phyloP scores from a whole-genome alignment of 2,329 filamentous ascomycete species.

The Ophiostoma perfectum region DNA sequence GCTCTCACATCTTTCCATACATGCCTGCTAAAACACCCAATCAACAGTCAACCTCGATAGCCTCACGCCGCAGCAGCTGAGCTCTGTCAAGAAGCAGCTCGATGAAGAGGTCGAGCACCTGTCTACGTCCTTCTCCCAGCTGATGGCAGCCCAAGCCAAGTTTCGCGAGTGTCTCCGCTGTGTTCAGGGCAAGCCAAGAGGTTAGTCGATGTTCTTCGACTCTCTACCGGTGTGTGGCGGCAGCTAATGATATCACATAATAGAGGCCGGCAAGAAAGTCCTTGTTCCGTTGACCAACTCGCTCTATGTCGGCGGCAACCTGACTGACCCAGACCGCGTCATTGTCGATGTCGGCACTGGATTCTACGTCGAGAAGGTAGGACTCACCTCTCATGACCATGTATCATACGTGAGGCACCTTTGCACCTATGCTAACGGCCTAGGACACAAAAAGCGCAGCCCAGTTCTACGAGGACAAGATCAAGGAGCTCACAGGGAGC shows the following conservation, averaged over 20 bases:
- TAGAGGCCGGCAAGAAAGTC: slow-evolving; percentile 47
- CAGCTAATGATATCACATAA: background rate
- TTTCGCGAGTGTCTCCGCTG: slow-evolving; percentile 85
- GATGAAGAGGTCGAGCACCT: slow-evolving; percentile 95
- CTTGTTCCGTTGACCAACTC: slow-evolving; percentile 94
- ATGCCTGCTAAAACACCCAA: background rate
- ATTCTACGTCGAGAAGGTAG: slow-evolving; percentile 88
- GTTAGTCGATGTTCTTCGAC: background rate
- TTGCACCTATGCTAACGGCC: background rate
- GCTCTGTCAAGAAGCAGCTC: slow-evolving; percentile 89
- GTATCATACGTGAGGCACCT: background rate
- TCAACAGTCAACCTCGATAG: slow-evolving; percentile 59
- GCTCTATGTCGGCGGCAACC: slow-evolving; percentile 80
- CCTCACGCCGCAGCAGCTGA: slow-evolving; percentile 79
- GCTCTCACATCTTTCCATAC: background rate
- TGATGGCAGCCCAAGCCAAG: slow-evolving; percentile 83
- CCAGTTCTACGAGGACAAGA: slow-evolving; percentile 53
- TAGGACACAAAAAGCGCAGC: slow-evolving; percentile 50
- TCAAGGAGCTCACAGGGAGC: slow-evolving; percentile 48
- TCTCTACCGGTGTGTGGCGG: background rate
- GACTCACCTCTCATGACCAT: background rate
- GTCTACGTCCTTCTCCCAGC: slow-evolving; percentile 80
- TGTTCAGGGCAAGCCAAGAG: slow-evolving; percentile 46
- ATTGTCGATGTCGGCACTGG: slow-evolving; percentile 91
- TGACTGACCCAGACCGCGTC: slow-evolving; percentile 69